Conservation (phyloP, 2,329 filamentous ascomycete species). For the Biscogniauxia sp. region DNA sequence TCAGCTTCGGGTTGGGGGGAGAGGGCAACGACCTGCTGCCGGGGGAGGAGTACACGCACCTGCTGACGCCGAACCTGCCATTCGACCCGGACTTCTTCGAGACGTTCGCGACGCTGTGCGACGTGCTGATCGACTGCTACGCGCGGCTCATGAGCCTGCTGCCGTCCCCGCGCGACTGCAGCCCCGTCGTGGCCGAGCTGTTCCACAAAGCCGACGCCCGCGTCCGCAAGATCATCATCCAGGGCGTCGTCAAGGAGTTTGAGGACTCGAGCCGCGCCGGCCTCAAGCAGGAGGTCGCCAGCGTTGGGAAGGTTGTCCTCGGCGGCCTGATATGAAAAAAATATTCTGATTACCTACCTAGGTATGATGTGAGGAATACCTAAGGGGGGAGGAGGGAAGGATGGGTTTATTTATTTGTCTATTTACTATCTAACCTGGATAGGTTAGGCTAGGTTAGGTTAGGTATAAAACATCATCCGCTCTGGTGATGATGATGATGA, state of each 20-base stretch:
- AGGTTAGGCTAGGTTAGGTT: no score
- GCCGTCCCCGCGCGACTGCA: conserved; percentile 71
- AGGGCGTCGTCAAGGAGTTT: conserved; percentile 86
- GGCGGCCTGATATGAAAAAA: conserved; percentile 80
- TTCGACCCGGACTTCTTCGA: conserved; percentile 98
- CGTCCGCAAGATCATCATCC: conserved; percentile 84
- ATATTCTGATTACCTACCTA: no score
- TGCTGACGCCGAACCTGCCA: conserved; percentile 87
- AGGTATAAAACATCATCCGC: no score
- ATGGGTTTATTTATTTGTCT: no score
- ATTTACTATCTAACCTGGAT: no score
- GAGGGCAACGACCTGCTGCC: conserved; percentile 67
- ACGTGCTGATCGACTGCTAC: conserved; percentile 92
- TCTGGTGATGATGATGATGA: no score
- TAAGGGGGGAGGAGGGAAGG: not conserved
- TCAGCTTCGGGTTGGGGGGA: conserved; percentile 51
- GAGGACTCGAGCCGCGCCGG: conserved; percentile 79
- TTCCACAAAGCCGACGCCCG: conserved; percentile 87
- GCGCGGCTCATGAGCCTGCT: conserved; percentile 73
- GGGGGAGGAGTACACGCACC: conserved; percentile 82
- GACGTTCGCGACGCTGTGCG: conserved; percentile 92
- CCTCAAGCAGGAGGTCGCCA: conserved; percentile 77
- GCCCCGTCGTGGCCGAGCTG: conserved; percentile 69
- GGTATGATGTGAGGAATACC: no score
- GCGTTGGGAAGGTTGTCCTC: conserved; percentile 83